Conservation (phyloP, 1,284 basidiomycete genomes). For the Flammula alnicola region DNA sequence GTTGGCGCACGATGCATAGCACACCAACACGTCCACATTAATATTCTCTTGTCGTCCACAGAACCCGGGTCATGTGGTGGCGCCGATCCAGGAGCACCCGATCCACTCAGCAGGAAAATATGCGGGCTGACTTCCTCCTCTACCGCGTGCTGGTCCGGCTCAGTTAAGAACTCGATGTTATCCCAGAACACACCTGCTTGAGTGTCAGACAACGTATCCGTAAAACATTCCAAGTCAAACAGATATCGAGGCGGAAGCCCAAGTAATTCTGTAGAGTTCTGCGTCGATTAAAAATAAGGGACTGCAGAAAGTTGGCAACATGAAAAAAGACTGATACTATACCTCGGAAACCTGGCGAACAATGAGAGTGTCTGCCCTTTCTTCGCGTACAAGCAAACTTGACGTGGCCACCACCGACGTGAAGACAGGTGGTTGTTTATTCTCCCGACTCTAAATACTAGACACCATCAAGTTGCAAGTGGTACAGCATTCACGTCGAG, state of each 20-base stretch:
- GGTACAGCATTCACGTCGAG: no score
- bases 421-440: no score
- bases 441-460: no score
- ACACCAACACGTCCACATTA: conserved; percentile 92
- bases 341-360: conserved; percentile 89
- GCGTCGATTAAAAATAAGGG: conserved; percentile 4
- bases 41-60: conserved; percentile 46
- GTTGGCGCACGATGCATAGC: conserved; percentile 67
- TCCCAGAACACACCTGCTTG: conserved; percentile 81
- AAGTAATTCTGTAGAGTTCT: conserved; percentile 64
- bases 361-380: conserved; percentile 62
- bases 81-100: conserved; percentile 65
- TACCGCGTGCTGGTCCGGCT: conserved; percentile 42
- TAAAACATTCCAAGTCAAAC: conserved; percentile 80
- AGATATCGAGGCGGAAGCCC: conserved; percentile 81
- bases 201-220: conserved; percentile 69
- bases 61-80: conserved; percentile 35
- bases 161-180: conserved; percentile 72
- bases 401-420: no score
- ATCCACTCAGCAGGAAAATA: conserved; percentile 76
- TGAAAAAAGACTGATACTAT: conserved; percentile 23
- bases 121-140: conserved; percentile 65
- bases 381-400: no score
- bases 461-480: no score
- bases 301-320: not conserved